These are phyloP conservation scores for Daldinia eschscholtzii DNA, from an alignment of 2,329 filamentous ascomycete genomes.

Conservation along the genomic window DNA sequence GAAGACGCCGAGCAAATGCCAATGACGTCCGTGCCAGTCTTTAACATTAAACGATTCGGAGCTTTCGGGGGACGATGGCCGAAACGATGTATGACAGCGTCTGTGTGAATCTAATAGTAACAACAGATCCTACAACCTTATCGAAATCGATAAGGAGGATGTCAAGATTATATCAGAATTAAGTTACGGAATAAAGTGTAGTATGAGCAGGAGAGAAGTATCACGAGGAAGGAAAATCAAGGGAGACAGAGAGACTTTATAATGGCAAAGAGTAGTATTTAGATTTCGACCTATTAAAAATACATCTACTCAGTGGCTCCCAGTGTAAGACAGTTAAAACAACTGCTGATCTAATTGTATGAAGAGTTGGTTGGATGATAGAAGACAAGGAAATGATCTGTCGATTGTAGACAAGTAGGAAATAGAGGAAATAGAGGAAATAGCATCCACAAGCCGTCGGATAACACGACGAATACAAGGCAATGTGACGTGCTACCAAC, in stretches of 20 bases:
- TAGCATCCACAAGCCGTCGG: not conserved
- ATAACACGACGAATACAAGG: not conserved
- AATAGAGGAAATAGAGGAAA: slow-evolving; percentile 12
- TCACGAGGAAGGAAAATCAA: not conserved
- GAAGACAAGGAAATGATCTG: not conserved
- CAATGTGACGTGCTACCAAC: slow-evolving; percentile 9
- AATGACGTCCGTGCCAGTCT: slow-evolving; percentile 35
- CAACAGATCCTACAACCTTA: not conserved
- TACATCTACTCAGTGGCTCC: slow-evolving; percentile 1
- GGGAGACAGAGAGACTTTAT: not conserved
- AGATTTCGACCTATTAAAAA: slow-evolving; percentile 4
- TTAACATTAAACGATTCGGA: slow-evolving; percentile 18
- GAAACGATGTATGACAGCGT: too few relatives aligned
- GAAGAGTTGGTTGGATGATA: slow-evolving; percentile 1
- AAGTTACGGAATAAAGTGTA: not conserved
- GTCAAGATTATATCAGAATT: not conserved
- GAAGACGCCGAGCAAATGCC: slow-evolving; percentile 9
- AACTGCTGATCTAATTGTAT: slow-evolving; percentile 25
- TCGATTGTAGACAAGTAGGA: not conserved
- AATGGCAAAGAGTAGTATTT: not conserved
- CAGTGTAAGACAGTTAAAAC: slow-evolving; percentile 24
- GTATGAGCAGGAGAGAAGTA: not conserved
- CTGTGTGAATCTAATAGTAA: too few relatives aligned
- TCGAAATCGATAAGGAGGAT: not conserved
- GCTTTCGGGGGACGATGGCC: not conserved